Conservation (phyloP, 441 rosid species). For the Pelargonium myrrhifolium region DNA sequence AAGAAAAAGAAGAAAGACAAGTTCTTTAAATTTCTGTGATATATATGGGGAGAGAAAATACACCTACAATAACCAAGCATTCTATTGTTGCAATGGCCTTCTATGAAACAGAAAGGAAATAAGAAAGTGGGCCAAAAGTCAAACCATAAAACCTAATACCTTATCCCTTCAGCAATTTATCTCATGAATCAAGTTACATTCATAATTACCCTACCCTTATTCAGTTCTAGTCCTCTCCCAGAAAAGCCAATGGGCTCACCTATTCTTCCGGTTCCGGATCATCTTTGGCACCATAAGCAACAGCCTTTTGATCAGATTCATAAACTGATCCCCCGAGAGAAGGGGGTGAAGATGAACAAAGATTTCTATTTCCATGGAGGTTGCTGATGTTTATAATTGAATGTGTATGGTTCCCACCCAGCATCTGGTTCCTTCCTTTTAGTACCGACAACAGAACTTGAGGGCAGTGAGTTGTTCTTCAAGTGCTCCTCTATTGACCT, state of each 20-base stretch:
- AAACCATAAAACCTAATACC: conserved; percentile 33
- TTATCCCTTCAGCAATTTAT: conserved; percentile 36
- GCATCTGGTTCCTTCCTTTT: conserved; percentile 4
- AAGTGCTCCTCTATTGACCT: conserved; percentile 53
- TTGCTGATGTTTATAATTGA: conserved; percentile 1
- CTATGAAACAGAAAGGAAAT: conserved; percentile 33
- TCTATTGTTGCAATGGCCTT: conserved; percentile 35
- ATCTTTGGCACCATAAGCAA: background rate
- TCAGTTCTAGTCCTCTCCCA: conserved; percentile 34
- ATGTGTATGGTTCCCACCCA: background rate
- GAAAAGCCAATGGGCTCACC: conserved; percentile 20
- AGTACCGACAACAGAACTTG: conserved; percentile 48
- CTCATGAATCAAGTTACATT: conserved; percentile 44
- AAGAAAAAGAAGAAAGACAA: background rate
- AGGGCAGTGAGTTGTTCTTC: conserved; percentile 42
- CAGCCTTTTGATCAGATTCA: background rate
- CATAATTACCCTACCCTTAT: conserved; percentile 35
- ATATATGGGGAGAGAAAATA: conserved; percentile 26
- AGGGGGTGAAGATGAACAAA: background rate
- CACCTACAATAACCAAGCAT: conserved; percentile 27
- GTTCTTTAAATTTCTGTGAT: conserved; percentile 34
- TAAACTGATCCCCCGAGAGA: background rate
- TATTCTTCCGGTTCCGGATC: background rate
- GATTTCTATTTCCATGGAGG: background rate
- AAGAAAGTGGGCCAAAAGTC: conserved; percentile 24